Evolutionary conservation across 163 green algal genomes (phyloP), one percentile per base, ranked within the genome.

Genomic region (Chloromonas sp.): DNA sequence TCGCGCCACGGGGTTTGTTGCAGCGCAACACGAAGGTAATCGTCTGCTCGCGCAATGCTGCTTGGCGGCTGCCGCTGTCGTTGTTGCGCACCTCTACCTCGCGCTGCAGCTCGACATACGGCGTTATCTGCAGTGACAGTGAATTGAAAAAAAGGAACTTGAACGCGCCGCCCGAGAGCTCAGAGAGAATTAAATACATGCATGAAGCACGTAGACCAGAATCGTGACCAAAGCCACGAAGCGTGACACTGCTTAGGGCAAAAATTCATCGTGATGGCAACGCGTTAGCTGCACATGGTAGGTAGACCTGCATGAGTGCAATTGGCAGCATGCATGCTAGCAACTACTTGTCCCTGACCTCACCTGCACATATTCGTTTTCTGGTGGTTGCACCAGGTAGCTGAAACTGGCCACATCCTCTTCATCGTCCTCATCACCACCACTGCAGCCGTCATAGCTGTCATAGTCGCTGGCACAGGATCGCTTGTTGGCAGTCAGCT

Each of bases 11-110:
- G 13, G 14, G 36, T 3, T n/a, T 14, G 8, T n/a, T n/a, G 8
- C 71, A 79, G 14, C 57, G 77, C 77, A 81, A 57, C 77, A 57
- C 57, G 77, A 81, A 81, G 14, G 77, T 81, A 57, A 81, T 81
- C 2, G 77, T 81, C n/a, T 81, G 77, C 14, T 81, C 77, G 77
- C 77, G n/a, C 77, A 61, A 57, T 2, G 2, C 57, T 60, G n/a
- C 77, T 3, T 57, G 60, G 36, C 1, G 14, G n/a, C 77, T 60
- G 77, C 77, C 77, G 66, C 66, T 11, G 66, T 74, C 66, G 66
- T 74, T 74, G 5, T 74, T 57, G 11, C 14, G 77, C 77, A 60
- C n/a, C 14, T 81, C 77, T 3, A 81, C 77, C 2, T 14, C 2
- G 36, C 77, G 77, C 14, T 57, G 15, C n/a, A 81, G 77, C 77